Conservation (phyloP, 139 green algal species). For the Tetradesmus lagerheimii region DNA sequence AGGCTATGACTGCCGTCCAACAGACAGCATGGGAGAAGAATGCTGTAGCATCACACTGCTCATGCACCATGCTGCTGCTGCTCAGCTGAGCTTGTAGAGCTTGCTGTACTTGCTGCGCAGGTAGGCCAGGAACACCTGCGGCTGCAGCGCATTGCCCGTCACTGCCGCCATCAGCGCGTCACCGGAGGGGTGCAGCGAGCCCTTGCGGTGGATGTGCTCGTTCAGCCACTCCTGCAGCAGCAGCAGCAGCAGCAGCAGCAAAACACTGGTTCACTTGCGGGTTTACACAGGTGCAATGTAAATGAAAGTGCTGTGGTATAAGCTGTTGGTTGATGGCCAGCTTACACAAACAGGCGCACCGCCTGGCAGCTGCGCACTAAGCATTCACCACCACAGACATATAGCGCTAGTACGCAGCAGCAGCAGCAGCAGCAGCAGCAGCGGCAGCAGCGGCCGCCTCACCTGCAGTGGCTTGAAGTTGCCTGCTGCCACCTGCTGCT, state of each 20-base stretch:
- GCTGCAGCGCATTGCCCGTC: slow-evolving; percentile 82
- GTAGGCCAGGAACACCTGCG: slow-evolving; percentile 82
- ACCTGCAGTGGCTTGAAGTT: slow-evolving; percentile 82
- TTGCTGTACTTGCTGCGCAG: slow-evolving; percentile 84
- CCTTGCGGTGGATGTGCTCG: slow-evolving; percentile 83
- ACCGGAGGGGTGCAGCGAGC: slow-evolving; percentile 76
- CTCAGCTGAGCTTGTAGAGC: slow-evolving; percentile 72
- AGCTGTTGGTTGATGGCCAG: too few relatives aligned
- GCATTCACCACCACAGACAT: too few relatives aligned
- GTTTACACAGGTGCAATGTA: too few relatives aligned
- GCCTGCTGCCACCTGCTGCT: slow-evolving; percentile 75
- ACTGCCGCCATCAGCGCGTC: slow-evolving; percentile 87
- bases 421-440: too few relatives aligned
- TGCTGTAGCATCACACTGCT: too few relatives aligned
- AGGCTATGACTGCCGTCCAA: too few relatives aligned
- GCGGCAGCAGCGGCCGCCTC: background rate
- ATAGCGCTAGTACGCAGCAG: background rate
- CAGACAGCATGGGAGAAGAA: too few relatives aligned
- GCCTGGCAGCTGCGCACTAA: too few relatives aligned
- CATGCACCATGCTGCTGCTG: background rate
- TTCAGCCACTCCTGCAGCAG: slow-evolving; percentile 80
- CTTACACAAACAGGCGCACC: too few relatives aligned
- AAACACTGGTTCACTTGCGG: too few relatives aligned
- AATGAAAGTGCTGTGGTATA: too few relatives aligned
- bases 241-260: background rate